Conservation (phyloP, 2,329 filamentous ascomycete species). For the Neofusicoccum kwambonambiense region DNA sequence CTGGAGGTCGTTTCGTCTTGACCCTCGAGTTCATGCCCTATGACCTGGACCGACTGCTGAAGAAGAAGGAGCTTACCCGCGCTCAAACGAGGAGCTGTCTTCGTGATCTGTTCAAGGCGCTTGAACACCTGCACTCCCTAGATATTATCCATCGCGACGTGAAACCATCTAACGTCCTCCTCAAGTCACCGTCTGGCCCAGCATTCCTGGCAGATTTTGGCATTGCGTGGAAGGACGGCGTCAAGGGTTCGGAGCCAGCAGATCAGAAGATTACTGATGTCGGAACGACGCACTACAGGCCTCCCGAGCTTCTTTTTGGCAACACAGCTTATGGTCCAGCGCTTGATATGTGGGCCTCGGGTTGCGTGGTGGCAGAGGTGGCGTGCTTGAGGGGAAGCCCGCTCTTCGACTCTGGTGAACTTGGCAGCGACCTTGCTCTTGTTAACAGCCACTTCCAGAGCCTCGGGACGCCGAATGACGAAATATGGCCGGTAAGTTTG, state of each 20-base stretch:
- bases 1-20: constrained; percentile 72
- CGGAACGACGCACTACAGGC: constrained; percentile 85
- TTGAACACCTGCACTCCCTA: constrained; percentile 68
- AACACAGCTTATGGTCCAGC: constrained; percentile 67
- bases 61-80: constrained; percentile 40
- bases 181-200: constrained; percentile 65
- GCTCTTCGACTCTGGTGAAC: constrained; percentile 82
- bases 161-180: constrained; percentile 86
- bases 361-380: constrained; percentile 79
- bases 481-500: constrained; percentile 71
- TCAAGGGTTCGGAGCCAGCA: constrained; percentile 59
- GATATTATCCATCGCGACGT: constrained; percentile 90
- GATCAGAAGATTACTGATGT: constrained; percentile 83
- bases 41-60: constrained; percentile 69
- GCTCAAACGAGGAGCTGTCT: constrained; percentile 52
- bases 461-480: constrained; percentile 77
- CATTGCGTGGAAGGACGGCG: constrained; percentile 74
- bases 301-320: constrained; percentile 88
- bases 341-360: constrained; percentile 88
- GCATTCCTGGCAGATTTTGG: constrained; percentile 89
- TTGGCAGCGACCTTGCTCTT: constrained; percentile 87
- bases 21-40: constrained; percentile 81
- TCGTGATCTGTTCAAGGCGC: constrained; percentile 67
- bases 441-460: constrained; percentile 92
- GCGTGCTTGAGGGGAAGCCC: constrained; percentile 55